Evolutionary conservation across 1,139 yeast genomes (phyloP), one percentile per base, ranked within the genome.

Genomic region (Diutina scorzettiae): DNA sequence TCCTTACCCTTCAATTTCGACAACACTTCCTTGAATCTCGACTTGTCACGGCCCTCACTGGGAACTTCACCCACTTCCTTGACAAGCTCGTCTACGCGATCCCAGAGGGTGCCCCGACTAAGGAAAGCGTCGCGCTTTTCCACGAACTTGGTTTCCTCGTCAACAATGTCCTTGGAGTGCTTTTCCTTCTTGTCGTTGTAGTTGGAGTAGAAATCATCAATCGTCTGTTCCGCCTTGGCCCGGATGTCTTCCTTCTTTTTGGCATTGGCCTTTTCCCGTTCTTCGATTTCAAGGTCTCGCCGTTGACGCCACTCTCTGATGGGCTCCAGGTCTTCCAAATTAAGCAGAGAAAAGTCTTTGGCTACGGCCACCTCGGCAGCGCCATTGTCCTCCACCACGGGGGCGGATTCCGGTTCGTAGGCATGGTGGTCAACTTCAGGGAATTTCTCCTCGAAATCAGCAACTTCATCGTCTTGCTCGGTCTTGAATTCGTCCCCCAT

Each of bases 181-280:
- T 74, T 74, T 44, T 86, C 94, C 63, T 80, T 84, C 66, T 91
- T 91, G 56, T 72, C 69, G 63, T 86, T 87, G 70, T 93, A 93
- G 57, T 81, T 82, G 52, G 87, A 96, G 62, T 93, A 93, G 63
- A 91, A 91, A 51, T 85, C 96, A 59, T 91, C 96, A 54, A 89
- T 79, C 43, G 91, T 80, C 57, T 78, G 77, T 54, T 79, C 76
- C n/a, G 98, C 98, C 49, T 81, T 80, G 41, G 75, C 71, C 44
- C 81, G 71, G 46, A 86, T 72, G 47, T 81, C 89, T 40, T 69
- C 67, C 58, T 83, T 77, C 57, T 78, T 84, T 50, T 74, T 67
- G 17, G 66, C 66, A 51, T 84, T 81, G 49, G 76, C 76, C 50
- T 74, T 79, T 57, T 93, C 98, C 58, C 95, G 77, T 56, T 85